Conservation (phyloP, 1,139 yeast genomes). For the Yamadazyma oceani region DNA sequence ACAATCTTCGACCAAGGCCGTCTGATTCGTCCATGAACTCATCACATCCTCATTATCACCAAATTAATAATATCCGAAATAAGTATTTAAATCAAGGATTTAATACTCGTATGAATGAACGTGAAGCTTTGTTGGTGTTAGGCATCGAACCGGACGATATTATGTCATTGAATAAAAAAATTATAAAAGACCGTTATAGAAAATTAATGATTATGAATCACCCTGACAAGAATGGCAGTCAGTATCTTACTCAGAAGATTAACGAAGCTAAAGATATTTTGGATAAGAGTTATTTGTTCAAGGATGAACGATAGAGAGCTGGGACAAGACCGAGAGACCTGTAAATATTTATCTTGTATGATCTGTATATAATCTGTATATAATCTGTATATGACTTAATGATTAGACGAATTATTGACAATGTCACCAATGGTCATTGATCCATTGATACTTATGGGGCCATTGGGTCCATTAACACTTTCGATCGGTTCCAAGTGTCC, state of each 20-base stretch:
- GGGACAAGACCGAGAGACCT: too few species aligned
- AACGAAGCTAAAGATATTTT: slow-evolving; percentile 72
- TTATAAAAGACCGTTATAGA: slow-evolving; percentile 58
- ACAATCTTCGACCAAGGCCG: slow-evolving; percentile 33
- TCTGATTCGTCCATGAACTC: slow-evolving; percentile 15
- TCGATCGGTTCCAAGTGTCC: slow-evolving; percentile 1
- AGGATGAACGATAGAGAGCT: too few species aligned
- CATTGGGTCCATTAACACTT: slow-evolving; percentile 4
- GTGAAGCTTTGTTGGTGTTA: slow-evolving; percentile 56
- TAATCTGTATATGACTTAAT: slow-evolving; percentile 3
- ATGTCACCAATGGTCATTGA: slow-evolving; percentile 2
- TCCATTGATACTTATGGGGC: slow-evolving; percentile 3
- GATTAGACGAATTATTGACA: slow-evolving; percentile 2
- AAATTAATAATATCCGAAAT: slow-evolving; percentile 24
- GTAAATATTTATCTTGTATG: too few species aligned
- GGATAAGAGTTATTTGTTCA: slow-evolving; percentile 53
- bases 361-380: too few species aligned
- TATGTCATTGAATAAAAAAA: slow-evolving; percentile 37
- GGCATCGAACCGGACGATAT: slow-evolving; percentile 58
- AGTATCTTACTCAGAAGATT: slow-evolving; percentile 68
- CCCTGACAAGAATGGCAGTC: slow-evolving; percentile 78
- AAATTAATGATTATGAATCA: slow-evolving; percentile 66
- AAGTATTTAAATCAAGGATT: slow-evolving; percentile 51
- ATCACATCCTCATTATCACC: slow-evolving; percentile 21
- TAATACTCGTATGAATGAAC: slow-evolving; percentile 53